Evolutionary conservation across 345 rosid species (phyloP), one percentile per base, ranked within the genome.

Genomic region (Nephelium lappaceum): DNA sequence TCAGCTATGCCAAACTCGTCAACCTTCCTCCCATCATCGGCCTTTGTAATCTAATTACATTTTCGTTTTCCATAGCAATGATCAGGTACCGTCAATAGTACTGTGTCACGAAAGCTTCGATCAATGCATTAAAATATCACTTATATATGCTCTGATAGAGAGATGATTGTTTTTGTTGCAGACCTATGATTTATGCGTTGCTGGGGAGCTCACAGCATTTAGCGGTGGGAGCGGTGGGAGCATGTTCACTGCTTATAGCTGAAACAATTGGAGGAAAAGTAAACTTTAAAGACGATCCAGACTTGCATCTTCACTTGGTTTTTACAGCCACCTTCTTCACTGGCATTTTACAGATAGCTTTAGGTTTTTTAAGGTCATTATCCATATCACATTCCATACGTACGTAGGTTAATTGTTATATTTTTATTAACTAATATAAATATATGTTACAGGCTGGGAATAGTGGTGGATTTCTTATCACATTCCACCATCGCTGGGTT

Each of bases 401-500:
- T 31, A 31, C 36, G 36, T 31, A 31, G 36, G 36, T 31, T 31
- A 31, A 31, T 31, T 51, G 14, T 15, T 60, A 21, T 21, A 53
- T 23, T 60, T 8, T n/a, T 8, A 6, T n/a, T 18, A 57, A 18
- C 14, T 58, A 7, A 7, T 57, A n/a, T 5, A 58, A 15, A 8
- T 3, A 60, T 0, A 19, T n/a, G 62, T 31, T 31, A 31, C 81
- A 95, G 97, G 76, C 75, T 95, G 72, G 98, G 98, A 43, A 85
- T 95, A 66, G 70, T 95, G 76, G 98, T 95, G 78, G 99, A 95
- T 80, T 93, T 95, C 81, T 65, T 95, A 79, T 89, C 99, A 15
- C 98, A 93, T 75, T 92, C 99, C 0, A 95, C 99, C 9, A 95
- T 95, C 76, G 87, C 91, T 6, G 99, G 99, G 27, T 93, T 95